phyloP scores from a whole-genome alignment of 768 basidiomycete genomes.

The Serendipita sp. region DNA sequence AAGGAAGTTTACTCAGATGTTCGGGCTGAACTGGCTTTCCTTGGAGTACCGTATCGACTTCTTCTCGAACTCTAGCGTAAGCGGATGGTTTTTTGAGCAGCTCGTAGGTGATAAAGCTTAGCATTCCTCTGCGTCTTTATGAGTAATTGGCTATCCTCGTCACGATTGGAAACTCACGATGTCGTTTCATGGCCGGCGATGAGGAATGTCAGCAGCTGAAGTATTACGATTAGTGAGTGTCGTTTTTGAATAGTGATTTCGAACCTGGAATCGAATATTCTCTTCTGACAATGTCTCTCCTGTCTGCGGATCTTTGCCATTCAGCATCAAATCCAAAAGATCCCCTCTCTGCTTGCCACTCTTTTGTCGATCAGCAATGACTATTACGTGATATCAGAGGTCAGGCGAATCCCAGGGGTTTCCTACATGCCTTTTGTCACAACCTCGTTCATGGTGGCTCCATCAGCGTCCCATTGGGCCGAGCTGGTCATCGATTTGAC shows the following conservation, averaged over 20 bases:
- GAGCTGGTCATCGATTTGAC: conserved; percentile 22
- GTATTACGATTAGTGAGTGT: background rate
- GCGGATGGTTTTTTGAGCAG: conserved; percentile 29
- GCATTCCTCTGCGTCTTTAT: conserved; percentile 15
- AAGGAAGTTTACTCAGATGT: conserved; percentile 30
- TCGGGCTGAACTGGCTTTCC: conserved; percentile 23
- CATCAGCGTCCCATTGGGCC: conserved; percentile 29
- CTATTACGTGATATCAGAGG: conserved; percentile 15
- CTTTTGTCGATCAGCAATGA: conserved; percentile 25
- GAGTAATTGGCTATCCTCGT: background rate
- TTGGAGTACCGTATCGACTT: conserved; percentile 30
- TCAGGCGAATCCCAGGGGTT: background rate
- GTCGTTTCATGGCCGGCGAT: conserved; percentile 32
- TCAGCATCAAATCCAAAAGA: conserved; percentile 32
- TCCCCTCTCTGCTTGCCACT: conserved; percentile 27
- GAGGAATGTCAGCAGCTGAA: conserved; percentile 32
- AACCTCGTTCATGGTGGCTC: conserved; percentile 27
- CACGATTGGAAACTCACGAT: conserved; percentile 10
- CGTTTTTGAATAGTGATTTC: conserved; percentile 1
- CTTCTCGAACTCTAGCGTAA: conserved; percentile 30
- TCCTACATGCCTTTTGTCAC: conserved; percentile 24
- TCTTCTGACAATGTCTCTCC: conserved; percentile 28
- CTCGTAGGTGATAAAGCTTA: conserved; percentile 30
- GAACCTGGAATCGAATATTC: conserved; percentile 29
- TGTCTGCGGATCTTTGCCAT: conserved; percentile 30